Base-by-base conservation (phyloP, 2,329 filamentous ascomycete genomes). In the Pseudocercospora eumusae region DNA sequence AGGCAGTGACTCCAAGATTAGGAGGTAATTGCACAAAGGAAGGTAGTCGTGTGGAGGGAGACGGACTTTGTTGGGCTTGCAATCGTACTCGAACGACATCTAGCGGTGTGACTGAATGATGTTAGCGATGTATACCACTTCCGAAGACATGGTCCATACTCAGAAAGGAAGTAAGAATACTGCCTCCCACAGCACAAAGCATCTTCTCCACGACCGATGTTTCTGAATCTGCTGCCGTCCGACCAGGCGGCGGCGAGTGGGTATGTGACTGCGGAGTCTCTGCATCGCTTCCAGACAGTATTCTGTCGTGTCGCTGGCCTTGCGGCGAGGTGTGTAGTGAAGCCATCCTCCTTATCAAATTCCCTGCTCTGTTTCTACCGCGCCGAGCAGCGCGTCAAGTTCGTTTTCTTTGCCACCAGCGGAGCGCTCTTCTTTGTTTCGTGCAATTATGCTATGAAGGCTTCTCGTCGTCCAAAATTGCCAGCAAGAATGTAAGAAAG, bases 1-100 rank as follows among this genome's bases (percentile, higher is more conserved):
- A 99, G 42, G 93, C 88, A 15, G 93, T 96, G 59, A 98, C 91
- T 64, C 95, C 95, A 55, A 98, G 85, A 71, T 93, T 91, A 28
- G 90, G 87, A 59, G 92, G 91, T 54, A 95, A 84, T 66, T 88
- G 86, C 65, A 86, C 87, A 68, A 89, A 85, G 53, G 79, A 78
- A 62, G 77, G 73, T 68, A 73, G 83, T 78, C 69, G 84, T 59
- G 73, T 66, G 68, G 85, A 81, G 70, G 84, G 80, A 72, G 83
- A 78, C 67, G 80, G 75, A 69, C 84, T 80, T 61, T 82, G 81
- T 79, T 98, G 93, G 1, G 95, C 93, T 77, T 99, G 95, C 58
- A 96, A 83, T 65, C 95, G 92, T 52, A 99, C 92, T 65, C 95
- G 91, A 64, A 99, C 95, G 65, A 99, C 95, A 74, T 99, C 95